Base-by-base conservation (phyloP, 2,329 filamentous ascomycete genomes). In the Epichloe coenophiala region DNA sequence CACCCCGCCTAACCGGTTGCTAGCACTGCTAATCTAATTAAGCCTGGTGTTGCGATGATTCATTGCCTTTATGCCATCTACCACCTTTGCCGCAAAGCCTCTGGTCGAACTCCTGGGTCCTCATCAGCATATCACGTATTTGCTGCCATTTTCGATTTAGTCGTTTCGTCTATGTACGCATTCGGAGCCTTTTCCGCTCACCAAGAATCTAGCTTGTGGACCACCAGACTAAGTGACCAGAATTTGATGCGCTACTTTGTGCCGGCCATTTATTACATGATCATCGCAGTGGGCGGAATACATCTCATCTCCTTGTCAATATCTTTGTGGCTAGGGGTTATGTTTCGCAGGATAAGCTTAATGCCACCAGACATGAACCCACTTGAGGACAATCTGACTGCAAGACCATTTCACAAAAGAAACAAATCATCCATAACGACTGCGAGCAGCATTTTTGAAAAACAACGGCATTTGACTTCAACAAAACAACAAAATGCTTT, bases 321-420 rank as follows among this genome's bases (percentile, higher is more conserved):
- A 37, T 87, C 87, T 5, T 63, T 87, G 35, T 96, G 85, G 68
- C 73, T 97, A 27, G 80, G 81, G 15, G 64, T 86, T 48, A 78
- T 85, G 58, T 97, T 96, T 78, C 80, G 83, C 40, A 84, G 86
- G 61, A 96, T 97, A 59, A 75, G 82, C 5, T 73, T 76, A 19
- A 76, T 96, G 64, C 91, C 91, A 5, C 90, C 91, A 0, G 91
- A 97, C 61, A 88, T 95, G 86, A 97, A 97, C 63, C 91, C 91
- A 2, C 74, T 97, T 13, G 90, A 96, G 63, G 81, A 86, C 57
- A 83, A 91, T 60, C 71, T 95, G 52, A 96, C 89, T 1, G 82
- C 87, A 11, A 79, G 83, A 23, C 71, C 68, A 51, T 61, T 60
- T 46, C 88, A 94, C 68, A 90, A 89, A 72, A 80, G 85, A 61